phyloP scores from a whole-genome alignment of 2,329 filamentous ascomycete genomes.

The Cercospora citrullina region DNA sequence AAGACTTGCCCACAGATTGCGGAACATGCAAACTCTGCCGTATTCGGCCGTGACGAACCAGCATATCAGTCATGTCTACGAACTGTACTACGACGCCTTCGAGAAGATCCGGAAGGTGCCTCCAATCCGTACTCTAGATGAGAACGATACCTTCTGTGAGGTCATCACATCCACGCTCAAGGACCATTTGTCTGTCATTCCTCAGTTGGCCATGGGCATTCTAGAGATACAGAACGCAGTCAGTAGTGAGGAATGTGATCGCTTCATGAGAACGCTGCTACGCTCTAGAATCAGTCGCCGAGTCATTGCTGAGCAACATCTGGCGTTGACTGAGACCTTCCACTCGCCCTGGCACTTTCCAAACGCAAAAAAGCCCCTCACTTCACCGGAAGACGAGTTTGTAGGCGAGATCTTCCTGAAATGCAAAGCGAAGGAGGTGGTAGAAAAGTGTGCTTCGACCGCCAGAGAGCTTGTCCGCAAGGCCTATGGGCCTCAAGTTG shows the following conservation, averaged over 20 bases:
- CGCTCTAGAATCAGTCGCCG: slow-evolving; percentile 90
- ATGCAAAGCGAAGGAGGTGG: slow-evolving; percentile 86
- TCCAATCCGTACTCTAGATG: slow-evolving; percentile 80
- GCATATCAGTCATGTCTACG: slow-evolving; percentile 92
- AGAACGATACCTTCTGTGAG: slow-evolving; percentile 85
- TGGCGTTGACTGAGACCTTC: slow-evolving; percentile 92
- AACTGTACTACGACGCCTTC: slow-evolving; percentile 96
- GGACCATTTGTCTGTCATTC: slow-evolving; percentile 90
- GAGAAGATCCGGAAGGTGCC: slow-evolving; percentile 81
- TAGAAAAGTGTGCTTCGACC: slow-evolving; percentile 76
- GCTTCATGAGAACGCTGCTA: slow-evolving; percentile 92
- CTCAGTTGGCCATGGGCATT: slow-evolving; percentile 90
- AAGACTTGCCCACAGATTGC: slow-evolving; percentile 84
- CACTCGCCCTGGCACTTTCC: slow-evolving; percentile 88
- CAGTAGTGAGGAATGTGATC: slow-evolving; percentile 77
- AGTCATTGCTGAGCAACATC: slow-evolving; percentile 95
- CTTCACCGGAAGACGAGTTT: slow-evolving; percentile 70
- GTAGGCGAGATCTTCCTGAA: slow-evolving; percentile 94
- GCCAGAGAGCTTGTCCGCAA: slow-evolving; percentile 72
- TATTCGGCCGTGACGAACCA: slow-evolving; percentile 96
- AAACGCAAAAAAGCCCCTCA: slow-evolving; percentile 64
- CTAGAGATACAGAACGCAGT: slow-evolving; percentile 85
- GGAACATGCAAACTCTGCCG: slow-evolving; percentile 94
- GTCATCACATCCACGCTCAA: slow-evolving; percentile 76
- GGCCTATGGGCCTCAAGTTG: slow-evolving; percentile 69